Percentiles rank a stretch among this genome's conserved stretches.
These are phyloP conservation scores for Boletus sp. DNA, from an alignment of 1,284 basidiomycete species.

Conservation along the genomic window DNA sequence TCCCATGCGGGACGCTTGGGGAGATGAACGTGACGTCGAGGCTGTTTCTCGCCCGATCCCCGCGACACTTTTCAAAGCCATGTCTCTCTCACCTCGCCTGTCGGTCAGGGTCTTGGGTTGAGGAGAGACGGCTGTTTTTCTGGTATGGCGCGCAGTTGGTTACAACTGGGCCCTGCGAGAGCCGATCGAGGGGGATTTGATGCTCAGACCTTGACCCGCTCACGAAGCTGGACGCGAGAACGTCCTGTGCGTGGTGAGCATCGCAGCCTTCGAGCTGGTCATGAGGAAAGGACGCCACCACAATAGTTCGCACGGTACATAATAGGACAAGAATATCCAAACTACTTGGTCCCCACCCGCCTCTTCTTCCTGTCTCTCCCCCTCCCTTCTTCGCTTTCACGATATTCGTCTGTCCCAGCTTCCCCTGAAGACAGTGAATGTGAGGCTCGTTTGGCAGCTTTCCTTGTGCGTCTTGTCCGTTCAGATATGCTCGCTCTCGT, in stretches of 20 bases:
- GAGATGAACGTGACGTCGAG: constrained; percentile 19
- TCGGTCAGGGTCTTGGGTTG: constrained; percentile 33
- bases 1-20: constrained; percentile 21
- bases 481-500: constrained; percentile 11
- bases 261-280: constrained; percentile 40
- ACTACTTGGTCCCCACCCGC: constrained; percentile 28
- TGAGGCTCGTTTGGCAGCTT: constrained; percentile 1
- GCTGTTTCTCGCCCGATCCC: constrained; percentile 31
- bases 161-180: constrained; percentile 38
- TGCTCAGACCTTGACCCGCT: constrained; percentile 43
- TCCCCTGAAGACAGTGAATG: constrained; percentile 15
- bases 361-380: constrained; percentile 38
- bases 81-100: constrained; percentile 31
- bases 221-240: constrained; percentile 24
- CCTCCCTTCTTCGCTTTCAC: constrained; percentile 24
- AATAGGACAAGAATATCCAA: too few relatives aligned
- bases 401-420: constrained; percentile 10
- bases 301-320: constrained; percentile 5
- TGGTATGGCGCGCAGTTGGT: constrained; percentile 39
- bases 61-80: constrained; percentile 35
- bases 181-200: constrained; percentile 38
- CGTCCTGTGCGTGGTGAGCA: constrained; percentile 35
- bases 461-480: constrained; percentile 12
- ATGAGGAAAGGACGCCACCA: too few relatives aligned
- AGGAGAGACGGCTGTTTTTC: constrained; percentile 25